Conservation (phyloP, 2,329 filamentous ascomycete species). For the Fusarium euwallaceae region DNA sequence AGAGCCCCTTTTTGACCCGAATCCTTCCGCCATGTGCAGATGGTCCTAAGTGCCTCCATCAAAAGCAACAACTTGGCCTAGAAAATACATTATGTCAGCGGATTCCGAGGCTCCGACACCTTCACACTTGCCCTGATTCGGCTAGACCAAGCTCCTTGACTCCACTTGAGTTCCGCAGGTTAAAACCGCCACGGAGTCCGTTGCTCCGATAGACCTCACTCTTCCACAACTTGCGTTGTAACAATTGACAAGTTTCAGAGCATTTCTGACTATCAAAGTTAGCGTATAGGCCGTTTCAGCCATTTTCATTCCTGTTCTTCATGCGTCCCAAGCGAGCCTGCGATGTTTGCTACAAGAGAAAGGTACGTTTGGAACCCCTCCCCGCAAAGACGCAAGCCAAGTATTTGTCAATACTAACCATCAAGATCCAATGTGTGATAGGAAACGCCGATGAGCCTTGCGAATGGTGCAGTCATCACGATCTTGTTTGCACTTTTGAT, state of each 20-base stretch:
- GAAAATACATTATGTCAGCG: neutral
- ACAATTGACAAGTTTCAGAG: neutral
- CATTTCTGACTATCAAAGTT: neutral
- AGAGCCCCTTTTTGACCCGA: neutral
- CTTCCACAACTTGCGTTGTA: neutral
- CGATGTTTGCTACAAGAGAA: conserved; percentile 18
- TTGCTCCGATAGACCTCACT: neutral
- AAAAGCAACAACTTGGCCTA: neutral
- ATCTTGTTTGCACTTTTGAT: conserved; percentile 31
- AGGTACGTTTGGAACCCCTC: neutral
- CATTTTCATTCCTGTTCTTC: neutral
- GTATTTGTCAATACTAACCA: neutral
- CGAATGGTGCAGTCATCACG: conserved; percentile 32
- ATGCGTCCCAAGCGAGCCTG: conserved; percentile 19
- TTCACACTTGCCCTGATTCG: neutral
- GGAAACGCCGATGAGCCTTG: conserved; percentile 6
- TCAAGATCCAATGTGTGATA: conserved; percentile 32
- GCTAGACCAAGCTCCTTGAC: neutral
- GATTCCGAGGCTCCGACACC: neutral
- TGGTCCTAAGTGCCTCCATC: neutral
- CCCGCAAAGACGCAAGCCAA: neutral
- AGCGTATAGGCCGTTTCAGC: neutral
- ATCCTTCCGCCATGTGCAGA: neutral
- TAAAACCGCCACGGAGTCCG: conserved; percentile 1
- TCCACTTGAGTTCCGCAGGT: neutral